Evolutionary conservation across 1,284 basidiomycete genomes (phyloP).

Genomic region (Bjerkandera adusta): DNA sequence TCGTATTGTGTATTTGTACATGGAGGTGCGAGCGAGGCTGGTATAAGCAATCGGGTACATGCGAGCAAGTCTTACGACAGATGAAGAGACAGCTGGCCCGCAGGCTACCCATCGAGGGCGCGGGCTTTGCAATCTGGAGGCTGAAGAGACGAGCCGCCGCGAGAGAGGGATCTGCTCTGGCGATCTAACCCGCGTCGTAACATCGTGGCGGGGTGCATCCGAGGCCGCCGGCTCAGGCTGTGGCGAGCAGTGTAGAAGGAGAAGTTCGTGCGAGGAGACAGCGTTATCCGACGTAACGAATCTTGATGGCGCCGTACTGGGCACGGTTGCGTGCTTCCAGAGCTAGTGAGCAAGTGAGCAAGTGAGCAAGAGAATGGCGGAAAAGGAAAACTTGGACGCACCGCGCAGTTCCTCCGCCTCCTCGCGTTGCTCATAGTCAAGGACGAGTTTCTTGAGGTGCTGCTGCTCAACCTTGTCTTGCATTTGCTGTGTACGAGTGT

Average conservation of each 20-base stretch:
- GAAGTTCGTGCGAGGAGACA: not conserved
- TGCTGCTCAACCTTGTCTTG: conserved; percentile 95
- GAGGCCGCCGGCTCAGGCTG: not conserved
- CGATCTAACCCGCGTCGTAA: too few species aligned
- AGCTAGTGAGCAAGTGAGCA: conserved; percentile 39
- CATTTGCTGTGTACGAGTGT: conserved; percentile 86
- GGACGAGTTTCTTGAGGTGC: conserved; percentile 89
- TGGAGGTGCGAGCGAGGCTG: too few species aligned
- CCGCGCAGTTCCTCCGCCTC: conserved; percentile 79
- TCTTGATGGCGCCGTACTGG: conserved; percentile 67
- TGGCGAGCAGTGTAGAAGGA: not conserved
- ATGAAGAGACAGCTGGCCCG: too few species aligned
- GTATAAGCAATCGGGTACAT: too few species aligned
- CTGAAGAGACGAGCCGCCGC: too few species aligned
- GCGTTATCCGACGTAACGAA: conserved; percentile 61
- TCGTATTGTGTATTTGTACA: too few species aligned
- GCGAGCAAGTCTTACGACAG: too few species aligned
- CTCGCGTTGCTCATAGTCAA: conserved; percentile 84
- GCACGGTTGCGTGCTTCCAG: conserved; percentile 64
- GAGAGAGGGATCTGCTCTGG: too few species aligned
- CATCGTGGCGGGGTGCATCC: not conserved
- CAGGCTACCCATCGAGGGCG: too few species aligned
- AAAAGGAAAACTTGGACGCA: conserved; percentile 27
- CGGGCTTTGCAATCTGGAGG: too few species aligned
- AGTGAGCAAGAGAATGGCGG: conserved; percentile 3